Evolutionary conservation across 257 asterid genomes (phyloP), one percentile per base, ranked within the genome.

Genomic region (Sherardia arvensis): DNA sequence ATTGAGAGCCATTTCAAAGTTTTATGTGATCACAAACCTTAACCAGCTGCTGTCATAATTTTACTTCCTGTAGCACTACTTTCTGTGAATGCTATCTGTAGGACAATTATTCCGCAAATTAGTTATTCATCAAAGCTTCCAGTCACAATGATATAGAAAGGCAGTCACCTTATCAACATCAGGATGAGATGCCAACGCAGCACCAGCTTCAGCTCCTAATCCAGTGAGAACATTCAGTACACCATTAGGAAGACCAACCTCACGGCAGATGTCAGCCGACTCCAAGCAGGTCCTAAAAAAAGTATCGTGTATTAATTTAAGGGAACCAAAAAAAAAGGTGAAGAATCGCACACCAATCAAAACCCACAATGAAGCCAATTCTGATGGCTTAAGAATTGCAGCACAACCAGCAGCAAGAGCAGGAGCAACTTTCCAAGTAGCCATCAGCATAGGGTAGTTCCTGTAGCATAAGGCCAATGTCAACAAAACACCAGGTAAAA

Each of bases 351-450:
- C 17, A 66, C 66, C 49, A n/a, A 75, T 21, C 69, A 64, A 32
- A 64, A 72, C 92, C 75, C 71, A 90, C 97, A 85, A 51, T 17
- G 97, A 90, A 48, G 94, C 85, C 67, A 92, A 67, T 72, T 92
- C 99, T 2, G 99, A 92, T 40, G 99, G 99, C 81, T 92, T 92
- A 47, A 92, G 95, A 69, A 92, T 84, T 66, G 95, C 94, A 70
- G 91, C 72, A 73, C 99, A 92, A 56, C 99, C 99, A 70, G 99
- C 99, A 60, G 99, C 99, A 47, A 92, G 78, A 57, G 99, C 96
- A 59, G 97, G 96, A 59, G 99, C 99, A 66, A 92, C 99, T 84
- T 92, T 92, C 99, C 99, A 92, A 45, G 91, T 79, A 20, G 99
- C 97, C 97, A 92, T 89, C 73, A 92, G 71, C 82, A 92, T 60